Base-by-base conservation (phyloP, 306 rosid genomes). In the Neltuma alba region DNA sequence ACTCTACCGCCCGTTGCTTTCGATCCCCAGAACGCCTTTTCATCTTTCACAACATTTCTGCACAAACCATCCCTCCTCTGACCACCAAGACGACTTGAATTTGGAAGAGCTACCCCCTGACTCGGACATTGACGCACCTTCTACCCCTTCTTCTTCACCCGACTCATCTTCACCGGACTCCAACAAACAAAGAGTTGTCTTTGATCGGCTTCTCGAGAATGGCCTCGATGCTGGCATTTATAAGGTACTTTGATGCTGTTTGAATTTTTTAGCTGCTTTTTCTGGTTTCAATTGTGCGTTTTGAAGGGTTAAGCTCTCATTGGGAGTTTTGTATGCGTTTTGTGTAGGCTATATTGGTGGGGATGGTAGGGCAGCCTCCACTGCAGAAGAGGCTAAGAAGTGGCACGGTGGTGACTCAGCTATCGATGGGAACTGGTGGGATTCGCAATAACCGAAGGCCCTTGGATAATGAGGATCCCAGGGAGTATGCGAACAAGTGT, bases 381-480 rank as follows among this genome's bases (percentile, higher is more conserved):
- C 6, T 95, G 30, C 96, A 91, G 94, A 95, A 93, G 91, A 86
- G 8, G 82, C 90, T 95, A 52, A 90, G 15, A 77, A 91, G 85
- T 61, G 98, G 98, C 11, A 47, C 37, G 18, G 80, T 64, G 18
- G 87, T 95, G 82, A 95, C 98, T 28, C 57, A 88, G 52, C 70
- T 95, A 1, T 89, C 98, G 0, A 9, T 95, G 0, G 99, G 98
- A 36, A 95, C 98, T 0, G 99, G 99, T 18, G 98, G 99, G 45
- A 91, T 95, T 82, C 97, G 93, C 20, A 93, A 85, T 79, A 90
- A 93, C 74, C 86, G 98, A 45, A 88, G 98, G 86, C 99, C 99
- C 0, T 83, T 89, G 36, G 87, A 84, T 11, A 80, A 83, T 2
- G 99, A 95, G 88, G 87, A 72, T 41, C 99, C 98, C 1, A 73